These are phyloP conservation scores for Bacidia gigantensis DNA, from an alignment of 495 filamentous ascomycete genomes.

Conservation along the genomic window DNA sequence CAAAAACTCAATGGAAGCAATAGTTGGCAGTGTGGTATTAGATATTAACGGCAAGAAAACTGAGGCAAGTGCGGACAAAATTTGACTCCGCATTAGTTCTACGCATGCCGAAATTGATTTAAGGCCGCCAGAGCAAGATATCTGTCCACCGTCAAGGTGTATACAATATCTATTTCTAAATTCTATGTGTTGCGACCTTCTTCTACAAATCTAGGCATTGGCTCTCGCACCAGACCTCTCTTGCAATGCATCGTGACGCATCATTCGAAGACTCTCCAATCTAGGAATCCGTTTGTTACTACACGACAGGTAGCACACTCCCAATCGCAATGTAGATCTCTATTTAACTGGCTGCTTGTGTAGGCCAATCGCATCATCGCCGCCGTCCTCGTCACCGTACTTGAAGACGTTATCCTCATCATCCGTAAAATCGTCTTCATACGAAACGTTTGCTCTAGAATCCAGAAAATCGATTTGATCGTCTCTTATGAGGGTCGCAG, in stretches of 20 bases:
- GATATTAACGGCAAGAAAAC: background rate
- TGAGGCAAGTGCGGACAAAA: background rate
- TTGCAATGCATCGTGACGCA: too few species aligned
- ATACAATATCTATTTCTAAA: too few species aligned
- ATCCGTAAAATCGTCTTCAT: slow-evolving; percentile 42
- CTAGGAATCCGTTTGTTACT: too few species aligned
- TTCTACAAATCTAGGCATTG: too few species aligned
- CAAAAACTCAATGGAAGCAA: too few species aligned
- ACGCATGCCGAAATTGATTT: background rate
- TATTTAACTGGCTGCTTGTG: slow-evolving; percentile 25
- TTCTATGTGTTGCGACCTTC: too few species aligned
- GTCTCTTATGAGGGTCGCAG: slow-evolving; percentile 32
- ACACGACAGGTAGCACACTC: too few species aligned
- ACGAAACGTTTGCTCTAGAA: slow-evolving; percentile 29
- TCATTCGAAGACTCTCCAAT: too few species aligned
- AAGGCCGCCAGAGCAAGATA: too few species aligned
- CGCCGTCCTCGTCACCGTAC: slow-evolving; percentile 28
- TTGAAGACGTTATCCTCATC: slow-evolving; percentile 37
- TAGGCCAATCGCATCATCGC: slow-evolving; percentile 32
- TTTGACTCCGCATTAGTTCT: background rate
- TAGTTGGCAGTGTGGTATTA: background rate
- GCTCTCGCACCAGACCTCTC: too few species aligned
- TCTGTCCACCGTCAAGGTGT: too few species aligned
- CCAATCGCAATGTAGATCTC: slow-evolving; percentile 1
- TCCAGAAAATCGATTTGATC: slow-evolving; percentile 36